A percentile compares a stretch with the other conserved stretches of the same genome.
These are phyloP conservation scores for Periglandula ipomoeae DNA, from an alignment of 2,329 filamentous ascomycete species.

Conservation along the genomic window DNA sequence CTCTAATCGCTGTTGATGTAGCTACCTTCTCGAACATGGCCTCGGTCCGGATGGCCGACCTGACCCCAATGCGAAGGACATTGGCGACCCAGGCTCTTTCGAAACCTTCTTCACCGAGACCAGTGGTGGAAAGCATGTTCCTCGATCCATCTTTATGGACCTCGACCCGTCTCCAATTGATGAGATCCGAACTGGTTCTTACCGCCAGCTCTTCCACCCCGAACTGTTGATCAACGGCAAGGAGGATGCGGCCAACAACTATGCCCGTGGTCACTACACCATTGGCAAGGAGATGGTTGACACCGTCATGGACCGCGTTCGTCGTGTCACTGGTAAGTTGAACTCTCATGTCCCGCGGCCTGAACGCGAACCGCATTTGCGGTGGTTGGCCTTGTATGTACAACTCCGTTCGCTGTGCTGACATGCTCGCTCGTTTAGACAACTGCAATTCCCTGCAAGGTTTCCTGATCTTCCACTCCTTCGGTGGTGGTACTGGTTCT, in stretches of 20 bases:
- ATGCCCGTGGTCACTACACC: conserved; percentile 67
- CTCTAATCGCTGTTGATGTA: conserved; percentile 26
- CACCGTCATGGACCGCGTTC: conserved; percentile 59
- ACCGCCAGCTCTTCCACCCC: conserved; percentile 63
- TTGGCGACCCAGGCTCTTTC: conserved; percentile 54
- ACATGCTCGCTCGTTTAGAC: conserved; percentile 34
- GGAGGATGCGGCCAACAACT: conserved; percentile 72
- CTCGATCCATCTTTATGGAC: conserved; percentile 63
- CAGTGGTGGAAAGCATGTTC: conserved; percentile 61
- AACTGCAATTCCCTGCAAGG: conserved; percentile 66
- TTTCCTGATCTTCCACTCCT: conserved; percentile 68
- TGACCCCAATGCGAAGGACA: conserved; percentile 50
- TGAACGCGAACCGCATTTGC: too few relatives aligned
- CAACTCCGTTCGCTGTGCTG: conserved; percentile 8
- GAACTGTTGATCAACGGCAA: conserved; percentile 65
- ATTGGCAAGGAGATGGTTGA: conserved; percentile 71
- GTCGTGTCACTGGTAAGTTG: conserved; percentile 55
- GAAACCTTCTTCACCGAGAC: conserved; percentile 71
- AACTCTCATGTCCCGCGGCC: too few relatives aligned
- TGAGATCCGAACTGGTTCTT: conserved; percentile 60
- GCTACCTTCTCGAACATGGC: conserved; percentile 65
- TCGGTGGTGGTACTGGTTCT: conserved; percentile 63
- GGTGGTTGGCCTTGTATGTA: not conserved
- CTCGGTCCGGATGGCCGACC: conserved; percentile 55
- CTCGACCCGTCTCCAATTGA: conserved; percentile 65